Evolutionary conservation across 176 grass and related monocot genomes (phyloP).

Genomic region (Oropetium thomaeum): DNA sequence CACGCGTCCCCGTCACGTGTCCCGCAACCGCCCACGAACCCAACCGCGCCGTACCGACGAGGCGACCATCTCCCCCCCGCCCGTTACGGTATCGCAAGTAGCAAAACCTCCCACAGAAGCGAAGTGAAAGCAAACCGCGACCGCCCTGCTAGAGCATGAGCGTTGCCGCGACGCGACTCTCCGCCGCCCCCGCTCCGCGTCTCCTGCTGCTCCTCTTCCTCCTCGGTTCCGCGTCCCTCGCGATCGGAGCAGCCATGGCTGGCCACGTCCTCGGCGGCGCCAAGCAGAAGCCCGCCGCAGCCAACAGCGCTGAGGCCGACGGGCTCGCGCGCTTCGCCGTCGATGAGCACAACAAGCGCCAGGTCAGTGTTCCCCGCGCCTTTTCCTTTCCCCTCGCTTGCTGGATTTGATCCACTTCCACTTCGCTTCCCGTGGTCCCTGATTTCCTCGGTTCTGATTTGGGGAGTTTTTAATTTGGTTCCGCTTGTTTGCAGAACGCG

Average conservation of each 20-base stretch:
- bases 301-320: conserved; percentile 74
- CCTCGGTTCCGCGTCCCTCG: conserved; percentile 29
- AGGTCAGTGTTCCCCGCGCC: conserved; percentile 24
- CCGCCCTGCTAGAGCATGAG: conserved; percentile 21
- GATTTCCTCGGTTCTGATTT: conserved; percentile 13
- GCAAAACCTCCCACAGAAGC: conserved; percentile 22
- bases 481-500: conserved; percentile 48
- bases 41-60: no score
- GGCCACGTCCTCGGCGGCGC: conserved; percentile 42
- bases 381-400: background rate
- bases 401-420: background rate
- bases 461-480: background rate
- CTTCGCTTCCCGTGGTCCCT: background rate
- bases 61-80: background rate
- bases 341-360: conserved; percentile 83
- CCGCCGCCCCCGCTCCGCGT: background rate
- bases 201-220: background rate
- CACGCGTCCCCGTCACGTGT: conserved; percentile 23
- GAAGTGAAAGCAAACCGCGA: background rate
- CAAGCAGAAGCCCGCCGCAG: conserved; percentile 21
- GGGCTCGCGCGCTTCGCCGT: conserved; percentile 81
- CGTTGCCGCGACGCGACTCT: conserved; percentile 30
- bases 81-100: background rate
- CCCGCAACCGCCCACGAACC: background rate
- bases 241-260: conserved; percentile 31